Evolutionary conservation across 345 rosid genomes (phyloP).

Genomic region (Cardiospermum halicacabum): DNA sequence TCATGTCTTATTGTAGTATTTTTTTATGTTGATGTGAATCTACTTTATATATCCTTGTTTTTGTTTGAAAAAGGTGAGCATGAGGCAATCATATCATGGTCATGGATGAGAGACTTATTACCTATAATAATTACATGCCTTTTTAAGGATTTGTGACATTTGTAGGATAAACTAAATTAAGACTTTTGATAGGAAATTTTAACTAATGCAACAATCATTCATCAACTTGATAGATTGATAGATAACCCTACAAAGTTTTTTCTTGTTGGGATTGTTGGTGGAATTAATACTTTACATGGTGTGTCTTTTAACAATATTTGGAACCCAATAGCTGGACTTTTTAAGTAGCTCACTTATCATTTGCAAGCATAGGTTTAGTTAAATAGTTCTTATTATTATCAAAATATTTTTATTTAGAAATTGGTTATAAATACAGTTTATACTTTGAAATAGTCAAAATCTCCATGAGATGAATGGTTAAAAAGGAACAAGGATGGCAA

Average conservation of each 20-base stretch:
- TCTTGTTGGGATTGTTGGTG: background rate
- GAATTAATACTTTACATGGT: background rate
- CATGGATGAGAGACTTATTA: constrained; percentile 21
- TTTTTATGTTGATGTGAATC: background rate
- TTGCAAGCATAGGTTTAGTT: background rate
- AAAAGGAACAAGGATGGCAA: too few species aligned
- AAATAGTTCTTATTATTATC: too few species aligned
- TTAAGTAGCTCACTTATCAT: background rate
- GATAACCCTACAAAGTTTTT: background rate
- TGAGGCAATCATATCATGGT: background rate
- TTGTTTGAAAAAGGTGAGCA: background rate
- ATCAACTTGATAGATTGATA: too few species aligned
- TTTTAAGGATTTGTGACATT: constrained; percentile 8
- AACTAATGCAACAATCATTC: constrained; percentile 8
- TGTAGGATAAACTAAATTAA: constrained; percentile 16
- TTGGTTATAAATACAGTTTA: too few species aligned
- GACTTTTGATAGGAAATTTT: constrained; percentile 19
- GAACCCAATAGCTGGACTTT: background rate
- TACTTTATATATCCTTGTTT: background rate
- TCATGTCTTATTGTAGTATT: background rate
- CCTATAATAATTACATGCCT: background rate
- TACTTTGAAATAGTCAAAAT: too few species aligned
- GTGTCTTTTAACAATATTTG: background rate
- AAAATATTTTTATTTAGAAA: too few species aligned
- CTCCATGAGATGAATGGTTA: too few species aligned